phyloP scores from a whole-genome alignment of 805 yeast genomes.

The Suhomyces emberorum region DNA sequence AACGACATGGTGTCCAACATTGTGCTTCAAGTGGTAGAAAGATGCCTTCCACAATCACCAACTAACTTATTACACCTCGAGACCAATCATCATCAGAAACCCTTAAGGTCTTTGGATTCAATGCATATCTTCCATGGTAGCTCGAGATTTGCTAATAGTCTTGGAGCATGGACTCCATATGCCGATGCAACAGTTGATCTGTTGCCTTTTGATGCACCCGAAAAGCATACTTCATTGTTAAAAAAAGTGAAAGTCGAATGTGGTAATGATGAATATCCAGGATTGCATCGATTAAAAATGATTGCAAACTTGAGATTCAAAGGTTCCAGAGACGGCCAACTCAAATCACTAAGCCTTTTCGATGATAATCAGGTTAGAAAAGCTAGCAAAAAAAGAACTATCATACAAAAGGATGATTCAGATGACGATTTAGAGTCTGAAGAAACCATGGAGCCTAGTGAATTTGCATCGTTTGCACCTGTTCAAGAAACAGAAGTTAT shows the following conservation, averaged over 20 bases:
- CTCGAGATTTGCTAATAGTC: slow-evolving; percentile 56
- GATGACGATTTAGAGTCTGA: slow-evolving; percentile 18
- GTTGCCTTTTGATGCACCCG: slow-evolving; percentile 52
- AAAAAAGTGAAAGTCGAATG: slow-evolving; percentile 3
- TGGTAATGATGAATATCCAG: slow-evolving; percentile 6
- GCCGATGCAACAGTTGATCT: slow-evolving; percentile 66
- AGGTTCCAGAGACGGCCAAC: slow-evolving; percentile 44
- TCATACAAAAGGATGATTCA: slow-evolving; percentile 1
- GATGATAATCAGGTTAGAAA: slow-evolving; percentile 30
- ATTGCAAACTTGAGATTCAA: slow-evolving; percentile 60
- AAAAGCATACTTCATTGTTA: slow-evolving; percentile 38
- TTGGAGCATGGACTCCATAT: slow-evolving; percentile 73
- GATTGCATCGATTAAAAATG: slow-evolving; percentile 23
- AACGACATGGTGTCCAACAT: slow-evolving; percentile 44
- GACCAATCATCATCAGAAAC: slow-evolving; percentile 36
- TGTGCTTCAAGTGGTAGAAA: slow-evolving; percentile 59
- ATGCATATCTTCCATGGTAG: slow-evolving; percentile 59
- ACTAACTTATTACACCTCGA: slow-evolving; percentile 37
- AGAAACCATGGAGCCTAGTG: slow-evolving; percentile 20
- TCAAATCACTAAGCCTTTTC: slow-evolving; percentile 35
- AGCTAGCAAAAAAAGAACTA: slow-evolving; percentile 16
- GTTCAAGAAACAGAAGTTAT: slow-evolving; percentile 49
- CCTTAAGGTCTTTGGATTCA: slow-evolving; percentile 47
- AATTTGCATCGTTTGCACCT: slow-evolving; percentile 56
- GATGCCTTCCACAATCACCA: slow-evolving; percentile 46